A percentile compares a stretch with the other conserved stretches of the same genome.
Evolutionary conservation across 192 early-diverging fungal genomes (phyloP).

Genomic region (Endogone sp.): DNA sequence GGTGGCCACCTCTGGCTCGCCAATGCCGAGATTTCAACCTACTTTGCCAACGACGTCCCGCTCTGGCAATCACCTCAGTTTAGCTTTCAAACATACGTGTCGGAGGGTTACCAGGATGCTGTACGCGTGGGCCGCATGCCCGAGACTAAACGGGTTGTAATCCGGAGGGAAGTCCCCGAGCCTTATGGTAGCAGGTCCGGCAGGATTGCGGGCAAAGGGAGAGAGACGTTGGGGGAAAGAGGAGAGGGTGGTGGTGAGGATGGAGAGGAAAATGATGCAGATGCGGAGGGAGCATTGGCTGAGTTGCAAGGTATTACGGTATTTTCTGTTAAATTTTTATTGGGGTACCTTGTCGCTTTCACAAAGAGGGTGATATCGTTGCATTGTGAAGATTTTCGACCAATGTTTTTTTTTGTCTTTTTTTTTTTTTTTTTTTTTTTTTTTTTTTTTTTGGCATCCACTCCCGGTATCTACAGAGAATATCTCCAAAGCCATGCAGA

Average conservation of each 20-base stretch:
- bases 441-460: not conserved
- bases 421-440: not conserved
- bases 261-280: slow-evolving; percentile 13
- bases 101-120: slow-evolving; percentile 17
- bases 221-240: slow-evolving; percentile 16
- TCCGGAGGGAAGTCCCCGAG: slow-evolving; percentile 44
- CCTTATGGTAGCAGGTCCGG: slow-evolving; percentile 19
- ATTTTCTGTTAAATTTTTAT: too few species aligned
- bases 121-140: slow-evolving; percentile 35
- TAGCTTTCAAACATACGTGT: slow-evolving; percentile 41
- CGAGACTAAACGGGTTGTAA: slow-evolving; percentile 33
- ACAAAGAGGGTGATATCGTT: too few species aligned
- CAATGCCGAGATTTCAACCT: slow-evolving; percentile 50
- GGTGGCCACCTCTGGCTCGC: slow-evolving; percentile 30
- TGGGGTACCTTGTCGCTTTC: too few species aligned
- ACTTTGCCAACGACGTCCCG: slow-evolving; percentile 34
- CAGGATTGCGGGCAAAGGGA: too few species aligned
- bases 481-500: slow-evolving; percentile 38
- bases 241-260: slow-evolving; percentile 14
- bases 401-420: too few species aligned
- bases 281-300: slow-evolving; percentile 30
- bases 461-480: slow-evolving; percentile 22
- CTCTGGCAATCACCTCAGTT: slow-evolving; percentile 50
- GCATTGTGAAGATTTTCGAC: too few species aligned
- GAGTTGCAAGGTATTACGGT: slow-evolving; percentile 30